phyloP scores from a whole-genome alignment of 192 early-diverging fungal genomes.

The Fimicolochytrium jonesii region DNA sequence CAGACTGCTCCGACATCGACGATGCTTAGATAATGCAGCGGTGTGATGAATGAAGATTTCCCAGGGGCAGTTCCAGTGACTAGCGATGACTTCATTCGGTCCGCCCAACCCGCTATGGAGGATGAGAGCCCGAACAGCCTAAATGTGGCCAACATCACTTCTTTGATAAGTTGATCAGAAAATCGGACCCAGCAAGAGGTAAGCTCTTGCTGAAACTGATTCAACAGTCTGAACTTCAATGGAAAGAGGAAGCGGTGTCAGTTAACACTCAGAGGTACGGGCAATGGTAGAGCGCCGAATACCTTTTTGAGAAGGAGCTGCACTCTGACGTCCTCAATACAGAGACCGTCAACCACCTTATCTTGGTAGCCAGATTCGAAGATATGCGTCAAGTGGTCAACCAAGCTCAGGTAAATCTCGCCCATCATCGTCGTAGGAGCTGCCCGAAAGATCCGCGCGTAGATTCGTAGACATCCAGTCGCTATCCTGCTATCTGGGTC shows the following conservation, averaged over 20 bases:
- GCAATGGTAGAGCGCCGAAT: no score
- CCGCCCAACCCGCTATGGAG: slow-evolving; percentile 1
- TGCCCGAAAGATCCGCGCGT: slow-evolving; percentile 40
- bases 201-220: slow-evolving; percentile 47
- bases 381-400: slow-evolving; percentile 27
- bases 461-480: slow-evolving; percentile 31
- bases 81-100: slow-evolving; percentile 12
- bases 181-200: slow-evolving; percentile 51
- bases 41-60: slow-evolving; percentile 12
- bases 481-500: slow-evolving; percentile 44
- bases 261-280: no score
- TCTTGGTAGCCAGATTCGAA: slow-evolving; percentile 27
- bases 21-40: slow-evolving; percentile 40
- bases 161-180: slow-evolving; percentile 37
- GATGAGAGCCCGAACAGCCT: slow-evolving; percentile 26
- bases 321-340: slow-evolving; percentile 24
- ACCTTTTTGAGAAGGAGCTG: slow-evolving; percentile 41
- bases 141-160: slow-evolving; percentile 37
- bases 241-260: not conserved
- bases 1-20: slow-evolving; percentile 38
- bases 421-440: slow-evolving; percentile 47
- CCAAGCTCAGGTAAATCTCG: slow-evolving; percentile 44
- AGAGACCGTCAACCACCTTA: slow-evolving; percentile 30
- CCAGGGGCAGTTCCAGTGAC: not conserved
- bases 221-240: slow-evolving; percentile 47